Evolutionary conservation across 2,329 filamentous ascomycete genomes (phyloP).

Genomic region (Eutypella sp.): DNA sequence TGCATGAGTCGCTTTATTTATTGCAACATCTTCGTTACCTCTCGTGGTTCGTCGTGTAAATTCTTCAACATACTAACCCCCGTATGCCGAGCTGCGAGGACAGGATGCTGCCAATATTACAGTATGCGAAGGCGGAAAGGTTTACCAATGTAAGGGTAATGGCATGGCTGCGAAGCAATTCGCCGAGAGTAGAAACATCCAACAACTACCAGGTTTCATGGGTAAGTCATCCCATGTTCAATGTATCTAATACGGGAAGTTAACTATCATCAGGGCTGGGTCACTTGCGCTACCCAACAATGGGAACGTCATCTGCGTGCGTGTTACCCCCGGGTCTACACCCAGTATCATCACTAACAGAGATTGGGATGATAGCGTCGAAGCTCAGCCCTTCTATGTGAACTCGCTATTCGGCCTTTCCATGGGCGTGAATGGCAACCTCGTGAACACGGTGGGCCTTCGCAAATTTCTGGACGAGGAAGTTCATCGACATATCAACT

Average conservation of each 20-base stretch:
- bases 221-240: slow-evolving; percentile 30
- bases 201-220: slow-evolving; percentile 71
- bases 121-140: slow-evolving; percentile 69
- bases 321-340: not conserved
- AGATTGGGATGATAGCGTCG: slow-evolving; percentile 44
- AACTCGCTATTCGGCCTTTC: slow-evolving; percentile 70
- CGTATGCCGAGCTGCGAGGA: not conserved
- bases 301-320: slow-evolving; percentile 57
- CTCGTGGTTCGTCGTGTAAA: slow-evolving; percentile 45
- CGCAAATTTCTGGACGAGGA: slow-evolving; percentile 44
- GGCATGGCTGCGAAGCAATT: slow-evolving; percentile 74
- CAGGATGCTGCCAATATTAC: slow-evolving; percentile 28
- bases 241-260: not conserved
- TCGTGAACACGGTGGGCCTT: slow-evolving; percentile 67
- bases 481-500: not conserved
- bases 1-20: slow-evolving; percentile 54
- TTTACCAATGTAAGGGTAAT: slow-evolving; percentile 75
- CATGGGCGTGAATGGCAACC: slow-evolving; percentile 68
- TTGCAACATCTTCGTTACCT: slow-evolving; percentile 42
- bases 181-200: slow-evolving; percentile 61
- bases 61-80: slow-evolving; percentile 54
- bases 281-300: slow-evolving; percentile 71
- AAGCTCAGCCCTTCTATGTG: slow-evolving; percentile 73
- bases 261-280: slow-evolving; percentile 37
- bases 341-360: not conserved